These are phyloP conservation scores for Lepidium africanum DNA, from an alignment of 345 rosid species.

Conservation along the genomic window DNA sequence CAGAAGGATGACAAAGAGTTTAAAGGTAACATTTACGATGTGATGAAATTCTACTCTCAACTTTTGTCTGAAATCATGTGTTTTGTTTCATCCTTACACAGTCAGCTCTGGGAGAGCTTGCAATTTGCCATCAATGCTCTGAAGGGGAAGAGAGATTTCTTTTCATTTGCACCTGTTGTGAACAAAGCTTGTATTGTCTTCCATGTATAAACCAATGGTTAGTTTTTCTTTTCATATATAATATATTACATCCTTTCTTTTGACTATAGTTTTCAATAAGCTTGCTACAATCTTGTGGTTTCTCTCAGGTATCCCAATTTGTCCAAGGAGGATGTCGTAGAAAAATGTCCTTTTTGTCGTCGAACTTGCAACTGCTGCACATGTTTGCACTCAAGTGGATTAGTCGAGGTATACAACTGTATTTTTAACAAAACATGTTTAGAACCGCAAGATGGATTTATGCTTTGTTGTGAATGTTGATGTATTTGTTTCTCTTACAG, in stretches of 20 bases:
- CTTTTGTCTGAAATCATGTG: background rate
- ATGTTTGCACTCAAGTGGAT: slow-evolving; percentile 65
- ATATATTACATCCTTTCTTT: background rate
- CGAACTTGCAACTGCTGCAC: slow-evolving; percentile 71
- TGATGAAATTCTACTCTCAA: background rate
- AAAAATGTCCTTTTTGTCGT: slow-evolving; percentile 69
- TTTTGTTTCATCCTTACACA: slow-evolving; percentile 4
- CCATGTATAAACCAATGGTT: slow-evolving; percentile 73
- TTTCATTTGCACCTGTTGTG: slow-evolving; percentile 55
- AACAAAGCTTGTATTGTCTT: slow-evolving; percentile 42
- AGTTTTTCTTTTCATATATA: background rate
- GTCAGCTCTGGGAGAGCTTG: slow-evolving; percentile 29
- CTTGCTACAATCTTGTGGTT: background rate
- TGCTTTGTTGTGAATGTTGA: background rate
- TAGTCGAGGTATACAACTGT: slow-evolving; percentile 48
- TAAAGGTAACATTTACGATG: slow-evolving; percentile 12
- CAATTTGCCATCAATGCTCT: slow-evolving; percentile 78
- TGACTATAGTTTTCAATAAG: background rate
- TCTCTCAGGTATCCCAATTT: slow-evolving; percentile 61
- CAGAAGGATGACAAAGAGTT: slow-evolving; percentile 21
- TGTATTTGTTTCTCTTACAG: slow-evolving; percentile 31
- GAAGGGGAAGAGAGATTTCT: slow-evolving; percentile 45
- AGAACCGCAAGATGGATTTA: background rate
- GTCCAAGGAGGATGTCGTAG: slow-evolving; percentile 43
- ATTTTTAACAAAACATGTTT: background rate